Evolutionary conservation across 371 early-diverging fungal genomes (phyloP).

Genomic region (Saksenaea vasiformis): DNA sequence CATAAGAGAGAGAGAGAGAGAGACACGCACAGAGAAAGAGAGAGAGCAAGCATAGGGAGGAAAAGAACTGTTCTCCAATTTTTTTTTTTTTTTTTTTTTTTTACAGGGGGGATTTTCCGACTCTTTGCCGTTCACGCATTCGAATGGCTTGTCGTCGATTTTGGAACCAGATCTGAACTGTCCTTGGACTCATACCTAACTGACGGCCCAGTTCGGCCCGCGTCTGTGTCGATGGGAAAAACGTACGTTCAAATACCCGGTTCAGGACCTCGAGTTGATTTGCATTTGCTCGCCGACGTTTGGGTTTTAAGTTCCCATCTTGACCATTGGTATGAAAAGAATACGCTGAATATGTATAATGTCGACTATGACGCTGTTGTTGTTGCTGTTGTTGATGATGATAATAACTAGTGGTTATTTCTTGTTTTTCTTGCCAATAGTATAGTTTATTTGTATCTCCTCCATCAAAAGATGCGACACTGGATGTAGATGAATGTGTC

Average conservation of each 20-base stretch:
- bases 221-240: slow-evolving; percentile 69
- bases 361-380: slow-evolving; percentile 10
- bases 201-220: slow-evolving; percentile 81
- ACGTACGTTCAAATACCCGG: slow-evolving; percentile 55
- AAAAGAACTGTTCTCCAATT: neutral
- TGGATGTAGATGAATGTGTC: neutral
- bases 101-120: slow-evolving; percentile 8
- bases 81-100: neutral
- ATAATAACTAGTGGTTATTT: too few species aligned
- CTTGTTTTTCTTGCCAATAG: neutral
- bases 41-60: neutral
- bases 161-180: slow-evolving; percentile 96
- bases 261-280: slow-evolving; percentile 52
- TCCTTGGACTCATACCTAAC: slow-evolving; percentile 78
- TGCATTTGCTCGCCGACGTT: slow-evolving; percentile 46
- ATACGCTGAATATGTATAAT: slow-evolving; percentile 11
- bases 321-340: neutral
- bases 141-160: slow-evolving; percentile 77
- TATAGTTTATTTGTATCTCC: neutral
- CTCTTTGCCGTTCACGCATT: slow-evolving; percentile 47
- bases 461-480: slow-evolving; percentile 1
- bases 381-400: neutral
- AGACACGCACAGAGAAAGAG: neutral
- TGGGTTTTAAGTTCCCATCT: slow-evolving; percentile 30
- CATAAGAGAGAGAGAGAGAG: neutral